phyloP scores from a whole-genome alignment of 768 basidiomycete genomes.

The Baorangia bicolor region DNA sequence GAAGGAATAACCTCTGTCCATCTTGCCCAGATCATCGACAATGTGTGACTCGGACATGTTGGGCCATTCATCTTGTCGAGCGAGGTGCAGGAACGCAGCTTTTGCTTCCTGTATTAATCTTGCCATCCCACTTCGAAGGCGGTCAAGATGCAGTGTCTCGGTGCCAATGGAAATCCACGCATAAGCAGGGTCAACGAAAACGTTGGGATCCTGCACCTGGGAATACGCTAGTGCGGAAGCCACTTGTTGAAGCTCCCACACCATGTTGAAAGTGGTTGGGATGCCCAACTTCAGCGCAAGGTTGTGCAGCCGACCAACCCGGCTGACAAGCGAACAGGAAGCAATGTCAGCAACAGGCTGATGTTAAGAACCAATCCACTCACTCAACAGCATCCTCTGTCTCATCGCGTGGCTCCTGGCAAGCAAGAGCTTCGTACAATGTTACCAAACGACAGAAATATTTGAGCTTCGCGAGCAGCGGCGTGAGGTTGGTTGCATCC shows the following conservation, averaged over 20 bases:
- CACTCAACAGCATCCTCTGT: neutral
- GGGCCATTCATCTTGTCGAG: neutral
- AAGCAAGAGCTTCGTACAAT: neutral
- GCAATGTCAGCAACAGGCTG: neutral
- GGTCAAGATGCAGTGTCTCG: neutral
- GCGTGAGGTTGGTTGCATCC: neutral
- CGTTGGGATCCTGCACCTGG: neutral
- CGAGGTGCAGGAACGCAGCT: neutral
- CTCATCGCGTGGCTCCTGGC: neutral
- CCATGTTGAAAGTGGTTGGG: neutral
- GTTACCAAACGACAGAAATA: neutral
- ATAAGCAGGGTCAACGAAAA: neutral
- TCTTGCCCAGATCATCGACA: neutral
- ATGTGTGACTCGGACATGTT: fast-evolving
- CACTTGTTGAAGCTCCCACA: conserved; percentile 9
- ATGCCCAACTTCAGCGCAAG: neutral
- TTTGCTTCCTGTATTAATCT: too few relatives aligned
- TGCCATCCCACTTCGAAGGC: neutral
- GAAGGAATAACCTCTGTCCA: neutral
- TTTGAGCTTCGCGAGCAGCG: neutral
- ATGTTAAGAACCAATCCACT: neutral
- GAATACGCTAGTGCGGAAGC: neutral
- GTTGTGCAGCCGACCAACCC: neutral
- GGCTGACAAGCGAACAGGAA: too few relatives aligned
- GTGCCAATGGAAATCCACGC: neutral